Conservation (phyloP, 768 basidiomycete species). For the Russula ochroleuca region DNA sequence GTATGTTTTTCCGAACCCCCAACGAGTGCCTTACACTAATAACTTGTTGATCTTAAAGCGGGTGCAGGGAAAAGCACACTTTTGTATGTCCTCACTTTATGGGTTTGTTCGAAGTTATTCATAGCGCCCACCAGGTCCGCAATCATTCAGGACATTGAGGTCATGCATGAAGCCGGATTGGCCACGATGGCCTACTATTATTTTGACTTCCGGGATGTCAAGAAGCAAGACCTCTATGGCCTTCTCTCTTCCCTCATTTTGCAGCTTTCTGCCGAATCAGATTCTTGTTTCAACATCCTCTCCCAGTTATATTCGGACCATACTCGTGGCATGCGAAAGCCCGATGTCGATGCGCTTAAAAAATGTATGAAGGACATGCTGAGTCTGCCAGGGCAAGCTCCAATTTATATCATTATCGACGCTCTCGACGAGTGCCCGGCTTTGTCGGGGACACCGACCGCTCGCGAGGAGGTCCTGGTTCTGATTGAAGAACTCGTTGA, state of each 20-base stretch:
- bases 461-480: slow-evolving; percentile 1
- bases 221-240: slow-evolving; percentile 3
- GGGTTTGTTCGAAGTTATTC: too few relatives aligned
- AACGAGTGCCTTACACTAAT: too few relatives aligned
- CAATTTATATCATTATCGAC: slow-evolving; percentile 1
- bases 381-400: neutral
- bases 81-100: too few relatives aligned
- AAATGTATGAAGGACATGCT: slow-evolving; percentile 5
- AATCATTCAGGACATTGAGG: too few relatives aligned
- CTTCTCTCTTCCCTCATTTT: slow-evolving; percentile 3
- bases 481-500: neutral
- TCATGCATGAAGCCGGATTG: too few relatives aligned
- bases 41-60: too few relatives aligned
- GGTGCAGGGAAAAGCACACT: too few relatives aligned
- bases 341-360: neutral
- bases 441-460: neutral
- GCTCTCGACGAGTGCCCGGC: slow-evolving; percentile 16
- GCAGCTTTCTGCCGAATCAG: neutral
- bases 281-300: too few relatives aligned
- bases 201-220: neutral
- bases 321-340: neutral
- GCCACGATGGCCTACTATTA: too few relatives aligned
- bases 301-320: too few relatives aligned
- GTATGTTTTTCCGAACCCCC: neutral
- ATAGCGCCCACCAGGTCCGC: too few relatives aligned